Evolutionary conservation across 2,329 filamentous ascomycete species (phyloP).

Genomic region (Ophiostoma angusticollis): DNA sequence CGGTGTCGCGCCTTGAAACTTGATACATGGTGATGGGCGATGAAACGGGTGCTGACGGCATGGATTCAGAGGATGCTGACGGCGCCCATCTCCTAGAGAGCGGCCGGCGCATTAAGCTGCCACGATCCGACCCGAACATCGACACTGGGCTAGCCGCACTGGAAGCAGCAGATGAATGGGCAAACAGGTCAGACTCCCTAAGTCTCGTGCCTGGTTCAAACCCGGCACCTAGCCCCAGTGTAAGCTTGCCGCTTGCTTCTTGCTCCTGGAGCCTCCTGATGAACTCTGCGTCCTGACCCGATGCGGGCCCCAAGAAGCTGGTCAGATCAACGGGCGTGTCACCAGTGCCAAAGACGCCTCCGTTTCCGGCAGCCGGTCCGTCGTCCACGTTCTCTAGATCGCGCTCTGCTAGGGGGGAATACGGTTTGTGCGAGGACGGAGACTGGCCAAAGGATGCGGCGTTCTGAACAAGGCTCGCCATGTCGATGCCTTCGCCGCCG

Average conservation of each 20-base stretch:
- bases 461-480: slow-evolving; percentile 27
- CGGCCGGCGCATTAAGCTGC: slow-evolving; percentile 7
- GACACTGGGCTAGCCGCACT: neutral
- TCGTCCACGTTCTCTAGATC: slow-evolving; percentile 19
- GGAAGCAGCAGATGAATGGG: slow-evolving; percentile 15
- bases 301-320: slow-evolving; percentile 32
- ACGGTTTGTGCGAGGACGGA: slow-evolving; percentile 11
- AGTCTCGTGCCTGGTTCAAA: slow-evolving; percentile 35
- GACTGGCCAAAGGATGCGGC: slow-evolving; percentile 27
- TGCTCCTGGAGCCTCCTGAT: slow-evolving; percentile 33
- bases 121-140: neutral
- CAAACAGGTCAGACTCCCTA: slow-evolving; percentile 36
- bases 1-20: slow-evolving; percentile 22
- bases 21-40: slow-evolving; percentile 10
- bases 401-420: slow-evolving; percentile 21
- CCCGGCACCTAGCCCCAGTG: slow-evolving; percentile 45
- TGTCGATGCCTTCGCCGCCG: slow-evolving; percentile 16
- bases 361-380: slow-evolving; percentile 10
- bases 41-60: neutral
- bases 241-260: slow-evolving; percentile 42
- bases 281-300: slow-evolving; percentile 31
- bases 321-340: slow-evolving; percentile 32
- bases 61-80: slow-evolving; percentile 4
- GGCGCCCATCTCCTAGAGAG: slow-evolving; percentile 9
- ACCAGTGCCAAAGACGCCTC: neutral